Percentiles rank a stretch among this genome's conserved stretches.
Evolutionary conservation across 2,329 filamentous ascomycete species (phyloP).

Genomic region (Ilyonectria sp.): DNA sequence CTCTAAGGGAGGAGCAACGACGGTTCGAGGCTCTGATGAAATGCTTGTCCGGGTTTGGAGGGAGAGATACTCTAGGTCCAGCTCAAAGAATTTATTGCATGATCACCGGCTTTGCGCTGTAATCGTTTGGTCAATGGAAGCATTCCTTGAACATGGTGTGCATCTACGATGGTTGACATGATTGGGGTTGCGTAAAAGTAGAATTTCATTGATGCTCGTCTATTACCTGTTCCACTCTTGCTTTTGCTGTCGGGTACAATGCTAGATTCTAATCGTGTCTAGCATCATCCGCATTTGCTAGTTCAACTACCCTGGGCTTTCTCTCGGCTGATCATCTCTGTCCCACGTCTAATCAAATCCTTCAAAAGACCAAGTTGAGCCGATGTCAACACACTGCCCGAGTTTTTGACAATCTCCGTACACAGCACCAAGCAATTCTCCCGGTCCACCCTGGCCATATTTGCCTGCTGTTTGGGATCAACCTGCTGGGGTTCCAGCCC

Average conservation of each 20-base stretch:
- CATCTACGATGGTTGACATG: conserved; percentile 27
- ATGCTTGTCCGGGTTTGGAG: conserved; percentile 55
- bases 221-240: background rate
- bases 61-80: conserved; percentile 59
- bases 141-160: conserved; percentile 40
- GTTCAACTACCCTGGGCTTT: conserved; percentile 35
- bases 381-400: conserved; percentile 57
- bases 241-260: background rate
- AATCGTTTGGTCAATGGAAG: conserved; percentile 51
- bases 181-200: background rate
- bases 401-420: conserved; percentile 66
- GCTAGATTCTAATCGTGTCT: background rate
- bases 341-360: conserved; percentile 66
- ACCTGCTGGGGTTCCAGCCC: conserved; percentile 64
- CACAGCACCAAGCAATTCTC: conserved; percentile 75
- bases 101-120: conserved; percentile 56
- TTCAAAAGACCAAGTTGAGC: conserved; percentile 60
- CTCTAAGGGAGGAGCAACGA: conserved; percentile 57
- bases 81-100: conserved; percentile 60
- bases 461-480: conserved; percentile 59
- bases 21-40: conserved; percentile 56
- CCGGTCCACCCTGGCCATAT: conserved; percentile 67
- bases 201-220: conserved; percentile 4
- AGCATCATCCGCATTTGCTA: background rate
- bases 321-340: conserved; percentile 57